Evolutionary conservation across 2,329 filamentous ascomycete species (phyloP).

Genomic region (Ilyonectria mors-panacis): DNA sequence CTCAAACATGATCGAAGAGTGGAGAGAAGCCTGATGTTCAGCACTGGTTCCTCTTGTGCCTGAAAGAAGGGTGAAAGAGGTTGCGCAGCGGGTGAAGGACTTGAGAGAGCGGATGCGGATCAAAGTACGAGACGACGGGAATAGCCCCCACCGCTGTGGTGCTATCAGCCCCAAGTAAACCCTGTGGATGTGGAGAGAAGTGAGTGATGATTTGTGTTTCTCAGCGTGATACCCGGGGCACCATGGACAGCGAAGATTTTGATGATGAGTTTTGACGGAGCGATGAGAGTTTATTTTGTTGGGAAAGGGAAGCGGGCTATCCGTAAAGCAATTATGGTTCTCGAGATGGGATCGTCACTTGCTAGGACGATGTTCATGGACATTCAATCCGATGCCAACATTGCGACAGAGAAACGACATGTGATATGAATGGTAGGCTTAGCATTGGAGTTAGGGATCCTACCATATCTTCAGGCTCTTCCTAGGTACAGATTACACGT

Average conservation of each 20-base stretch:
- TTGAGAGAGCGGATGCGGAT: constrained; percentile 39
- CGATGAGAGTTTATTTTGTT: constrained; percentile 6
- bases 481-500: background rate
- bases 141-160: constrained; percentile 47
- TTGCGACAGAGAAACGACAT: too few species aligned
- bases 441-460: too few species aligned
- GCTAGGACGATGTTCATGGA: background rate
- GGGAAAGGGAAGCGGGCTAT: background rate
- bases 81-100: constrained; percentile 38
- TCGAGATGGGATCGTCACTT: background rate
- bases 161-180: constrained; percentile 35
- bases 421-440: too few species aligned
- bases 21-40: constrained; percentile 28
- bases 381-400: too few species aligned
- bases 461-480: too few species aligned
- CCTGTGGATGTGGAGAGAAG: background rate
- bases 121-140: constrained; percentile 38
- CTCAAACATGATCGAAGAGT: constrained; percentile 42
- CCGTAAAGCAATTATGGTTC: background rate
- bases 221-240: constrained; percentile 37
- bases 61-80: constrained; percentile 34
- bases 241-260: background rate
- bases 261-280: constrained; percentile 5
- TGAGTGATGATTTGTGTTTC: constrained; percentile 9
- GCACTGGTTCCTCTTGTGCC: constrained; percentile 36